Conservation (phyloP, 2,329 filamentous ascomycete species). For the Metarhizium album region DNA sequence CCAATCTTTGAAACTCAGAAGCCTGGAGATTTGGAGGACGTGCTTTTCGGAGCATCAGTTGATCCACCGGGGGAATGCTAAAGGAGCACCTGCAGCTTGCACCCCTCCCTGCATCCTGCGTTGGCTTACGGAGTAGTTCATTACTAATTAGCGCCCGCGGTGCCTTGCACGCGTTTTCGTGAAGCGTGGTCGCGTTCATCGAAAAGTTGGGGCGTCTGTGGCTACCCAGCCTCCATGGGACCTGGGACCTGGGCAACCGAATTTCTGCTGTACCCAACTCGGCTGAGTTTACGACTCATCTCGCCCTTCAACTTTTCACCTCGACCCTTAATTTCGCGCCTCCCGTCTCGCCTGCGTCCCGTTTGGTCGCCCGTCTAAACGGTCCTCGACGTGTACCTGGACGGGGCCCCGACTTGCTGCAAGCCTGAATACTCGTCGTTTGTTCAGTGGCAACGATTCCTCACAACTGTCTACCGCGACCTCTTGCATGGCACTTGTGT, state of each 20-base stretch:
- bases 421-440: background rate
- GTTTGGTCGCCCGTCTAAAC: background rate
- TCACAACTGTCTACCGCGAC: background rate
- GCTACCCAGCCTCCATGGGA: no score
- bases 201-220: background rate
- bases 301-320: background rate
- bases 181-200: constrained; percentile 8
- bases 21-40: no score
- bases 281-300: background rate
- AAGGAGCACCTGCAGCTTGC: no score
- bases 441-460: background rate
- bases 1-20: no score
- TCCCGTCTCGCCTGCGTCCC: background rate
- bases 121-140: no score
- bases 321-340: background rate
- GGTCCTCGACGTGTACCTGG: background rate
- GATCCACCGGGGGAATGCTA: no score
- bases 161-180: constrained; percentile 6
- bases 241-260: background rate
- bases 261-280: background rate
- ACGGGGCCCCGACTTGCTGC: background rate
- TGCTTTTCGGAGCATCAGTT: no score
- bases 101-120: no score
- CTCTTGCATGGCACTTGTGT: constrained; percentile 5
- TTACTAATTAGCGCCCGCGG: no score